These are phyloP conservation scores for Pinus tabuliformis DNA, from an alignment of 75 land plant species.

Conservation along the genomic window DNA sequence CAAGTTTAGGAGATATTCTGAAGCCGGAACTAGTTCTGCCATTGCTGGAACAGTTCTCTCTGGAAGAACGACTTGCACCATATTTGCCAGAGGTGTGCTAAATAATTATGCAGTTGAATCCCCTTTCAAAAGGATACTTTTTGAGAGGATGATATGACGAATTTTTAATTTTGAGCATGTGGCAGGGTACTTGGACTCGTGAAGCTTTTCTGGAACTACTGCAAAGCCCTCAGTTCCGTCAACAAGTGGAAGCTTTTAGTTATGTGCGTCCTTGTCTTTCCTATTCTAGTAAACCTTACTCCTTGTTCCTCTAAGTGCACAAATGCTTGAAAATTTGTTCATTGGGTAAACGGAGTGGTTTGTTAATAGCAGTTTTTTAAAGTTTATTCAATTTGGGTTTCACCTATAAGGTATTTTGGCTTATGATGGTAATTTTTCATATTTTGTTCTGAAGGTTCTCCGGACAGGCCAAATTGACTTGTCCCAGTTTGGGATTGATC, in stretches of 20 bases:
- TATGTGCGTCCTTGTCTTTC: constrained; percentile 44
- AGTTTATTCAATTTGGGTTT: background rate
- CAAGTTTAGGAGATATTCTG: constrained; percentile 84
- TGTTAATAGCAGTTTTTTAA: background rate
- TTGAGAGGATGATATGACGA: background rate
- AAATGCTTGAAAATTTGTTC: too few species aligned
- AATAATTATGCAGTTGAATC: background rate
- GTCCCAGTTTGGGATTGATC: constrained; percentile 94
- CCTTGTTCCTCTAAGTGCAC: too few species aligned
- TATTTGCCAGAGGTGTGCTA: constrained; percentile 85
- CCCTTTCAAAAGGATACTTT: background rate
- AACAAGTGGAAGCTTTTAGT: constrained; percentile 95
- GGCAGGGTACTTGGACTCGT: constrained; percentile 76
- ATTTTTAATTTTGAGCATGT: constrained; percentile 10
- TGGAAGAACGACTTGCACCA: constrained; percentile 72
- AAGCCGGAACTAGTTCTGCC: constrained; percentile 86
- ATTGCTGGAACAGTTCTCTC: constrained; percentile 53
- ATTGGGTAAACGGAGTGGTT: background rate
- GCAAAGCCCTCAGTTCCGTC: constrained; percentile 95
- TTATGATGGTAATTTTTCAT: background rate
- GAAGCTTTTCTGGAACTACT: constrained; percentile 80
- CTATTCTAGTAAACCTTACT: background rate
- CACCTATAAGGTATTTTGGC: background rate
- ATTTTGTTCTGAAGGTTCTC: constrained; percentile 55
- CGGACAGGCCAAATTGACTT: constrained; percentile 89